Conservation (phyloP, 2,329 filamentous ascomycete genomes). For the Paracamarosporium sp. region DNA sequence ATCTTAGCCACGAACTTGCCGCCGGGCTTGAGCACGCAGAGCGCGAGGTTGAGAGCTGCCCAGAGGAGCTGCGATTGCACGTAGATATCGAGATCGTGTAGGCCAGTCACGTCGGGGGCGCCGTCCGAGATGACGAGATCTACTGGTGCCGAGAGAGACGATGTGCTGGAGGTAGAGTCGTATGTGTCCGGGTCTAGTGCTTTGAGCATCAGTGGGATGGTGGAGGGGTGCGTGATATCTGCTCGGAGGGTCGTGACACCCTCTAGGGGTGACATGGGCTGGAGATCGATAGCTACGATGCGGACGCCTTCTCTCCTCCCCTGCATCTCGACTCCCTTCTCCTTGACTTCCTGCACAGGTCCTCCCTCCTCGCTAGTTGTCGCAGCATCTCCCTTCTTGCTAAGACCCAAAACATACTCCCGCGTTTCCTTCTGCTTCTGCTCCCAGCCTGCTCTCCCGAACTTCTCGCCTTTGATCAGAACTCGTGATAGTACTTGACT, state of each 20-base stretch:
- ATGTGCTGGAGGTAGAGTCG: conserved; percentile 49
- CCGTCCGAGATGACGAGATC: conserved; percentile 96
- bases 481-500: conserved; percentile 94
- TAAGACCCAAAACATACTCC: conserved; percentile 62
- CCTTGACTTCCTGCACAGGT: conserved; percentile 10
- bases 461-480: conserved; percentile 90
- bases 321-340: conserved; percentile 23
- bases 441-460: conserved; percentile 85
- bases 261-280: conserved; percentile 92
- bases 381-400: conserved; percentile 13
- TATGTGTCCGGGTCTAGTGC: conserved; percentile 76
- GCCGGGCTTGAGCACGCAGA: conserved; percentile 89
- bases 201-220: conserved; percentile 84
- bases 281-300: conserved; percentile 94
- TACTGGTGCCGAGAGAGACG: conserved; percentile 75
- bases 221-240: conserved; percentile 96
- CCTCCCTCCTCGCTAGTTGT: background rate
- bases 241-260: conserved; percentile 92
- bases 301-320: conserved; percentile 74
- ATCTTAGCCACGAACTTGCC: conserved; percentile 99
- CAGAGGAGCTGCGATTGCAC: conserved; percentile 95
- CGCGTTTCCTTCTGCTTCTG: conserved; percentile 75
- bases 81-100: conserved; percentile 98
- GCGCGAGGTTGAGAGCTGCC: conserved; percentile 88
- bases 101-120: conserved; percentile 92